Conservation (phyloP, 352 stramenopile genomes). For the Phytopythium oedochilum region DNA sequence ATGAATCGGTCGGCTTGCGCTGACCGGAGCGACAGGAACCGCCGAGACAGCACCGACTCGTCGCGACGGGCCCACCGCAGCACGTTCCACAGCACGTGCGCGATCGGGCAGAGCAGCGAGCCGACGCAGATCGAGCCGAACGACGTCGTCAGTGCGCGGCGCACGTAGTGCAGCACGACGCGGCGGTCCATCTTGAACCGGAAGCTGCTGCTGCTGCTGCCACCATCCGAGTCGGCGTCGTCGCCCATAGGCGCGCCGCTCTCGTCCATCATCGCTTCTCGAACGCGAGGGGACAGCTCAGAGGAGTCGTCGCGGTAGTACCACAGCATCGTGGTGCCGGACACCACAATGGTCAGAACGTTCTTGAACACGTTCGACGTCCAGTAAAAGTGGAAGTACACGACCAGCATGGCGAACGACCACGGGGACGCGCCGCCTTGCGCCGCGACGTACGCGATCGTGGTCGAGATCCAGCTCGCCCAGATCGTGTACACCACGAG, state of each 20-base stretch:
- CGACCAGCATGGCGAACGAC: slow-evolving; percentile 61
- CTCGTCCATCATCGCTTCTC: slow-evolving; percentile 36
- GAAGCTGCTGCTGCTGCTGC: slow-evolving; percentile 5
- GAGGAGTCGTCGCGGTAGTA: slow-evolving; percentile 79
- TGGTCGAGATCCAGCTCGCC: slow-evolving; percentile 74
- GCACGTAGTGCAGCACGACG: slow-evolving; percentile 68
- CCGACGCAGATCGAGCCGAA: slow-evolving; percentile 84
- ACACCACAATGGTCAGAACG: slow-evolving; percentile 72
- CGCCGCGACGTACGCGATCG: slow-evolving; percentile 61
- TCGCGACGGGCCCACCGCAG: slow-evolving; percentile 71
- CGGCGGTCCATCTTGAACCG: slow-evolving; percentile 29
- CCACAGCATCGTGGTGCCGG: slow-evolving; percentile 80
- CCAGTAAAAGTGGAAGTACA: slow-evolving; percentile 88
- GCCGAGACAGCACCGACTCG: slow-evolving; percentile 56
- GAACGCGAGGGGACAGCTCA: slow-evolving; percentile 35
- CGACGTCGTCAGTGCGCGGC: slow-evolving; percentile 58
- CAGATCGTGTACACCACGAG: slow-evolving; percentile 71
- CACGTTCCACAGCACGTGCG: slow-evolving; percentile 73
- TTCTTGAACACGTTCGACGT: slow-evolving; percentile 86
- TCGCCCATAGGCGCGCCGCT: slow-evolving; percentile 16
- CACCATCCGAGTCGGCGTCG: slow-evolving; percentile 1
- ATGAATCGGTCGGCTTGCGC: slow-evolving; percentile 72
- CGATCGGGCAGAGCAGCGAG: slow-evolving; percentile 72
- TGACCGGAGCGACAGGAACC: slow-evolving; percentile 57
- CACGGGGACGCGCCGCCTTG: slow-evolving; percentile 45